Conservation (phyloP, 768 basidiomycete species). For the Mycena crocata region DNA sequence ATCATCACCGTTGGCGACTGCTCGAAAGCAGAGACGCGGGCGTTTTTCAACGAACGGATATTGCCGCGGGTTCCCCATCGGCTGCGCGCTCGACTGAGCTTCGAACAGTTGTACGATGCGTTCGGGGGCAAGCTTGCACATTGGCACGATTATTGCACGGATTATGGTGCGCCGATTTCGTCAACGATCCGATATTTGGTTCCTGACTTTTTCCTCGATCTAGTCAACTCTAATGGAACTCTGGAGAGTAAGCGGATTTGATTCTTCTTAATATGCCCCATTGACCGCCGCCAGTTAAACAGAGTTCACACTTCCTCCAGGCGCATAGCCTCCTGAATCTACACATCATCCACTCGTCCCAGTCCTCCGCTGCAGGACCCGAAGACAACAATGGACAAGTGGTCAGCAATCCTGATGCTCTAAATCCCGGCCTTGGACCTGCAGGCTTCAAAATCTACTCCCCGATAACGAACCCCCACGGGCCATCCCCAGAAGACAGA, state of each 20-base stretch:
- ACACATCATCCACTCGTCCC: constrained; percentile 88
- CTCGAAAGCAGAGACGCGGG: constrained; percentile 74
- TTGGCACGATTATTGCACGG: constrained; percentile 83
- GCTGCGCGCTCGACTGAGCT: constrained; percentile 65
- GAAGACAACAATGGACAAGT: constrained; percentile 47
- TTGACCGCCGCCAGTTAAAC: constrained; percentile 63
- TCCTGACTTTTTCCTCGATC: constrained; percentile 4
- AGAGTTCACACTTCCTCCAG: constrained; percentile 87
- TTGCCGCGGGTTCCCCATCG: constrained; percentile 78
- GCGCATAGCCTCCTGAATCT: constrained; percentile 86
- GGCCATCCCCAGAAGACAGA: constrained; percentile 38
- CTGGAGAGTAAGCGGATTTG: constrained; percentile 66
- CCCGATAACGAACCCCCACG: constrained; percentile 49
- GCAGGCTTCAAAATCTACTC: constrained; percentile 75
- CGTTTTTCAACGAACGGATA: constrained; percentile 73
- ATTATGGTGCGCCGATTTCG: constrained; percentile 64
- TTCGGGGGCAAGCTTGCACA: constrained; percentile 90
- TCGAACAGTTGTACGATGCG: constrained; percentile 79
- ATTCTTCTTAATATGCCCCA: constrained; percentile 1
- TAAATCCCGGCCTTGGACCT: constrained; percentile 69
- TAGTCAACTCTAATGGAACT: constrained; percentile 81
- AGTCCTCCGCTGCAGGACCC: constrained; percentile 54
- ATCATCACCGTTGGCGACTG: constrained; percentile 87
- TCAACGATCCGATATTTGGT: background rate
- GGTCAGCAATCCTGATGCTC: constrained; percentile 56